Evolutionary conservation across 306 rosid genomes (phyloP).

Genomic region (Cicer judaicum): DNA sequence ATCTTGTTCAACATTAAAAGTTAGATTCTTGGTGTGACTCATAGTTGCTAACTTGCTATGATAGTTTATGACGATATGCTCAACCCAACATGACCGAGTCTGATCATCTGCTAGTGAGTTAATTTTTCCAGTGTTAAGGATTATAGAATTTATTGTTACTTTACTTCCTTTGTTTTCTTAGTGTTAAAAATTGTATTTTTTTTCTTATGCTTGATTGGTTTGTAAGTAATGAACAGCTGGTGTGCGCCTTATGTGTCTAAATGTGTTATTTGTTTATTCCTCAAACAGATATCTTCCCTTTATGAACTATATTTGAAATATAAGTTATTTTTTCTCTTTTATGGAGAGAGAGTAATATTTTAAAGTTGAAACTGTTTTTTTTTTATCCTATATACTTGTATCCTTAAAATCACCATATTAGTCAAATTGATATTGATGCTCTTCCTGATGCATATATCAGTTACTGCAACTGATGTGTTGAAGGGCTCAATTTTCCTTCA

Average conservation of each 20-base stretch:
- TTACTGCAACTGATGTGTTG: conserved; percentile 21
- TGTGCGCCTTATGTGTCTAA: conserved; percentile 23
- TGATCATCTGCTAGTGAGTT: not conserved
- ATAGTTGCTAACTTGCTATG: conserved; percentile 2
- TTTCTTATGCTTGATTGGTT: conserved; percentile 26
- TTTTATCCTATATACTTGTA: conserved; percentile 29
- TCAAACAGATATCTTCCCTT: conserved; percentile 5
- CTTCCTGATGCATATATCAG: conserved; percentile 28
- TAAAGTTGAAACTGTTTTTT: conserved; percentile 3
- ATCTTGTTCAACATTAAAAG: conserved; percentile 25
- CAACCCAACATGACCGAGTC: not conserved
- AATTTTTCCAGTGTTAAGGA: not conserved
- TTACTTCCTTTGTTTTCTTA: not conserved
- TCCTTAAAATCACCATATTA: conserved; percentile 7
- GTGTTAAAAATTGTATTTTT: conserved; percentile 1
- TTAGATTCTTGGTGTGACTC: conserved; percentile 12
- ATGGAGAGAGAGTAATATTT: conserved; percentile 36
- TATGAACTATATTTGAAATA: conserved; percentile 28
- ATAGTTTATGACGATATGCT: conserved; percentile 13
- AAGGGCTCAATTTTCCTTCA: conserved; percentile 25
- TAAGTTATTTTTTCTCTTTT: conserved; percentile 22
- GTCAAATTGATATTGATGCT: conserved; percentile 24
- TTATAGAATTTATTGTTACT: not conserved
- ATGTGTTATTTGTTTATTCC: conserved; percentile 13
- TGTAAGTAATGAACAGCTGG: conserved; percentile 7